These are phyloP conservation scores for Hypoxylon intermedium DNA, from an alignment of 495 filamentous ascomycete genomes.

Conservation along the genomic window DNA sequence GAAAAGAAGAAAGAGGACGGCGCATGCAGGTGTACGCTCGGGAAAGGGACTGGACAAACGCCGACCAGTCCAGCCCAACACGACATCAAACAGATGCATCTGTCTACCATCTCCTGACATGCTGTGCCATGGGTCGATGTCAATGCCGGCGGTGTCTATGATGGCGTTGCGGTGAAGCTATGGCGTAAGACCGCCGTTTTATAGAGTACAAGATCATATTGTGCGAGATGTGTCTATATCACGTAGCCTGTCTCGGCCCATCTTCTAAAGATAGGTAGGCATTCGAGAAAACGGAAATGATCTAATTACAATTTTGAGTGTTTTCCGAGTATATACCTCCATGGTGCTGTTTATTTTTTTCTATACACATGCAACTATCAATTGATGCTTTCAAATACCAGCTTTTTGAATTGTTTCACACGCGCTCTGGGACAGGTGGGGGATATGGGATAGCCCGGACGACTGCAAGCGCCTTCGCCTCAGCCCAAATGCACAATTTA, in stretches of 20 bases:
- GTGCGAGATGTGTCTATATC: conserved; percentile 15
- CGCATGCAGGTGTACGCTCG: neutral
- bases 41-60: conserved; percentile 19
- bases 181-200: neutral
- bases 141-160: neutral
- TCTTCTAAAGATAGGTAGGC: no score
- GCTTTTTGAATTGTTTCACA: conserved; percentile 7
- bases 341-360: conserved; percentile 11
- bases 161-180: neutral
- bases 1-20: neutral
- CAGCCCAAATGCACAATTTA: conserved; percentile 11
- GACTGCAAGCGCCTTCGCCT: conserved; percentile 5
- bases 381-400: neutral
- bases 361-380: neutral
- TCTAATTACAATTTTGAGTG: conserved; percentile 16
- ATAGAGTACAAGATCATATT: neutral
- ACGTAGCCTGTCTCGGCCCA: neutral
- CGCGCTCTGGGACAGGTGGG: no score
- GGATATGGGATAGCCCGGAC: conserved; percentile 11
- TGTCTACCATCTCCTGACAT: conserved; percentile 10
- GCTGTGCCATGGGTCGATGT: conserved; percentile 6
- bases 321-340: no score
- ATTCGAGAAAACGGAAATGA: no score
- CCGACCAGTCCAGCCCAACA: conserved; percentile 21
- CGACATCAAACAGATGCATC: conserved; percentile 16